Base-by-base conservation (phyloP, 371 early-diverging fungal genomes). In the Circinella minor region DNA sequence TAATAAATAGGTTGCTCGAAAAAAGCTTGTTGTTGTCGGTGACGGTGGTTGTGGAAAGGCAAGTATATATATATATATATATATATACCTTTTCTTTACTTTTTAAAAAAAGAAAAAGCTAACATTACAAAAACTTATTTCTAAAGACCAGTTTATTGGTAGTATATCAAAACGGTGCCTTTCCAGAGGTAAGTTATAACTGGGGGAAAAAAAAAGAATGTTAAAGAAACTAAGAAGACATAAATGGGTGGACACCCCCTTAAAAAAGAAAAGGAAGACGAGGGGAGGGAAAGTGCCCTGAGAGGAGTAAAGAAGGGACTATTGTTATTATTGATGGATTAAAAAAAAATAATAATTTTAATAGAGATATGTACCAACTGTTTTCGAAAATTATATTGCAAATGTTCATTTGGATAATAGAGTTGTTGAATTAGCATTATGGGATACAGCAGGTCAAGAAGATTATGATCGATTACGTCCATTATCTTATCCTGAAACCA, bases 401-500 rank as follows among this genome's bases (percentile, higher is more conserved):
- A 84, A 86, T 59, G 88, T 90, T 49, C 81, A 84, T 49, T 74
- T 90, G 57, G 90, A 90, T 46, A 87, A 88, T 62, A 83, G 77
- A 70, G 77, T 78, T 37, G 88, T 90, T 7, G 90, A 90, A 74
- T 76, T 90, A 62, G 88, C 89, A 36, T 71, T 90, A 47, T 91
- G 90, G 90, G 90, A 90, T 81, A 90, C 90, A 72, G 96, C 96
- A 57, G 73, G 94, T 37, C 97, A 97, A 77, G 97, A 97, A 77
- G 96, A 96, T 75, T 96, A 94, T 76, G 96, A 96, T 81, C 81
- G 91, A 65, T 75, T 93, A 68, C 76, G 93, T n/a, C 92, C 93
- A 8, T 78, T 93, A 34, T 89, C 90, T 15, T 93, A 93, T 71
- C 91, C 92, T 39, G 93, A 91, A 71, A 85, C 92, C 15, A 85